These are phyloP conservation scores for Leccinum pallidistipes DNA, from an alignment of 1,284 basidiomycete genomes.

Conservation along the genomic window DNA sequence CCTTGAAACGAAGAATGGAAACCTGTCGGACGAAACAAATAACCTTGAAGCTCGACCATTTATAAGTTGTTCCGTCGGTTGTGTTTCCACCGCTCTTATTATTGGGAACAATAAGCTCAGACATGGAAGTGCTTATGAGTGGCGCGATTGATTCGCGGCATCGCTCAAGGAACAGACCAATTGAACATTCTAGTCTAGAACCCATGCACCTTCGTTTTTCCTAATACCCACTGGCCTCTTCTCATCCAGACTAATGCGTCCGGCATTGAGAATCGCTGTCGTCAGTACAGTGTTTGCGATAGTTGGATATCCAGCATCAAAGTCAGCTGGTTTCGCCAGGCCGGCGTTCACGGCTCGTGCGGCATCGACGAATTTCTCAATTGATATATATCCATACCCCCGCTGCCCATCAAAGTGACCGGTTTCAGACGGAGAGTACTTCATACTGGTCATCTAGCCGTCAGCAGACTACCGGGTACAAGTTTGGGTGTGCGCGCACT, in stretches of 20 bases:
- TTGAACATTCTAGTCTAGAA: constrained; percentile 53
- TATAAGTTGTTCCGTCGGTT: not conserved
- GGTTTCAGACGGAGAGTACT: constrained; percentile 88
- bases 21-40: not conserved
- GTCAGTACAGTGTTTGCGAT: constrained; percentile 87
- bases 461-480: constrained; percentile 13
- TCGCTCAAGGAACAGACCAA: not conserved
- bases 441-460: constrained; percentile 59
- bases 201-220: constrained; percentile 64
- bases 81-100: constrained; percentile 1
- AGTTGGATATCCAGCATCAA: constrained; percentile 84
- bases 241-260: constrained; percentile 86
- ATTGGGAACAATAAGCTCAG: not conserved
- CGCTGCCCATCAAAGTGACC: constrained; percentile 93
- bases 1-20: constrained; percentile 4
- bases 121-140: not conserved
- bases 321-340: constrained; percentile 62
- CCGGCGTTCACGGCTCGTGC: constrained; percentile 76
- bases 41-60: not conserved
- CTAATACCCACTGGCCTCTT: constrained; percentile 79
- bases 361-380: constrained; percentile 90
- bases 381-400: constrained; percentile 88
- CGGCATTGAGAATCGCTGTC: constrained; percentile 90
- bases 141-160: not conserved
- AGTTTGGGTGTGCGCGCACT: constrained; percentile 49